A percentile compares a stretch with the other conserved stretches of the same genome.
Conservation (phyloP, 345 rosid species). For the Psidium friedrichsthalianum region DNA sequence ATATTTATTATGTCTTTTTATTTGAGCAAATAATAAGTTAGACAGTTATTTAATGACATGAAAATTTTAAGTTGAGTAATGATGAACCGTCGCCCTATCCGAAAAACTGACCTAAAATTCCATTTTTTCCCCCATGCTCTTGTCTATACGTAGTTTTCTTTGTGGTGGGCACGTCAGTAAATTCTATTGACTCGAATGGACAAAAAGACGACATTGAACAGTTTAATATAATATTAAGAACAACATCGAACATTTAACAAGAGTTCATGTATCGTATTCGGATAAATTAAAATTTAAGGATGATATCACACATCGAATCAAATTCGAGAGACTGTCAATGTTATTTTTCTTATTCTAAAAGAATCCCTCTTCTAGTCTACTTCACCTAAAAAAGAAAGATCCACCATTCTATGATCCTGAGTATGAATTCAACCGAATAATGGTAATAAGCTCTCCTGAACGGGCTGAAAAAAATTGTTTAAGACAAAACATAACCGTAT, state of each 20-base stretch:
- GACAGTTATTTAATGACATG: not conserved
- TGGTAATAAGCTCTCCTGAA: not conserved
- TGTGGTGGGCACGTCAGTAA: not conserved
- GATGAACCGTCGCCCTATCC: accelerated
- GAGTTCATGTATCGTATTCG: accelerated
- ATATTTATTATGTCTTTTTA: not conserved
- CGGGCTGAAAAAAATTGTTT: too few species aligned
- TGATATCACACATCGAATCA: not conserved
- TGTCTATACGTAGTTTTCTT: not conserved
- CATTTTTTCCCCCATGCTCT: not conserved
- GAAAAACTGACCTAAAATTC: accelerated
- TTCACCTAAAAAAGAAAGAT: not conserved
- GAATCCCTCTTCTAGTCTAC: not conserved
- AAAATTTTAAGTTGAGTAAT: accelerated
- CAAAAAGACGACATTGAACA: too few species aligned
- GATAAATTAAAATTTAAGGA: not conserved
- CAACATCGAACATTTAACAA: too few species aligned
- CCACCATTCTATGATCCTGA: not conserved
- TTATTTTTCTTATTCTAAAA: not conserved
- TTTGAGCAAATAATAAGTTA: not conserved
- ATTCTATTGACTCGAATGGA: not conserved
- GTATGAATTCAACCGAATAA: not conserved
- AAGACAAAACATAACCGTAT: too few species aligned
- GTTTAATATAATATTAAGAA: too few species aligned
- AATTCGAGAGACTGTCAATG: accelerated